Base-by-base conservation (phyloP, 2,329 filamentous ascomycete genomes). In the Aspergillus sojae region DNA sequence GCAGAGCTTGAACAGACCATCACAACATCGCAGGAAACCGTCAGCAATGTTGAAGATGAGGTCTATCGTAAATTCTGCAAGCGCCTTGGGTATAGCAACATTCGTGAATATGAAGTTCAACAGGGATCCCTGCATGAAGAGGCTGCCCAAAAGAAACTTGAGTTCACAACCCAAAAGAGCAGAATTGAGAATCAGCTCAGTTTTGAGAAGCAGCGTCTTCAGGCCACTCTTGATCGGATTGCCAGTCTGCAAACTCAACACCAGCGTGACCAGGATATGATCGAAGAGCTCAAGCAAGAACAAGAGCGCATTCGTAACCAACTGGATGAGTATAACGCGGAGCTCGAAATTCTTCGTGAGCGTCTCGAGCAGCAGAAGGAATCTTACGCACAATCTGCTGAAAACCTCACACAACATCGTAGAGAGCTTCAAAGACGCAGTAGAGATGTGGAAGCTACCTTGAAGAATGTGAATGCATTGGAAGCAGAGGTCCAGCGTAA, bases 81-180 rank as follows among this genome's bases (percentile, higher is more conserved):
- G 70, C 88, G 91, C 61, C 87, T 97, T 23, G 93, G 94, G 0
- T 98, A 97, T 76, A 85, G 87, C 62, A 90, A 96, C 72, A 96
- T 99, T 67, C 91, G 94, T 63, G 91, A 93, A 62, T 99, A 98
- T 72, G 93, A 98, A 75, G 91, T 91, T 30, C 94, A 96, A 69
- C 95, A 98, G 79, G 94, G 95, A 56, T 93, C 91, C 48, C 82
- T 96, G 56, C 94, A 98, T 77, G 92, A 97, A 76, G 93, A 98
- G 75, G 91, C 92, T 52, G 89, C 90, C 0, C 89, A 95, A 78
- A 94, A 94, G 82, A 92, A 92, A 66, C 89, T 91, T 59, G 89
- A 94, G 68, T 98, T 97, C 71, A 91, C 90, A 61, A 89, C 91
- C 4, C 95, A 99, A 75, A 86, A 85, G 69, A 88, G 84, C 64